phyloP scores from a whole-genome alignment of 116 monocot genomes.

The Papilionanthe hybrid region DNA sequence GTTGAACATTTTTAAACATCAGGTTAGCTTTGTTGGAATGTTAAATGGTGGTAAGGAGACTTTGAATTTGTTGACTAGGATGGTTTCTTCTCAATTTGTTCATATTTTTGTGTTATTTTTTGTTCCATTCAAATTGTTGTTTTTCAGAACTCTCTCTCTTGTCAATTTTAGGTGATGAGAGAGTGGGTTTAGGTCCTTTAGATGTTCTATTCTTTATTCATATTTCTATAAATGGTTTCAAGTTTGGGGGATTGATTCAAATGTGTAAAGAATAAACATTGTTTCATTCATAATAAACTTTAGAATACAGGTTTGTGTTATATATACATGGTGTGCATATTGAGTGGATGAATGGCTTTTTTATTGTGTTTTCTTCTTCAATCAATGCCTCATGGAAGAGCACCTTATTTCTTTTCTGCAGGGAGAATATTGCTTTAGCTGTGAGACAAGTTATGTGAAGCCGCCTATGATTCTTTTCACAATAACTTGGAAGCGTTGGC shows the following conservation, averaged over 20 bases:
- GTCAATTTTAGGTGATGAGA: conserved; percentile 4
- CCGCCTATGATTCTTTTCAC: too few relatives aligned
- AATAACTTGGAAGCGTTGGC: too few relatives aligned
- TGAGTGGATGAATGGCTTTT: too few relatives aligned
- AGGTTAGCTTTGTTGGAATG: conserved; percentile 26
- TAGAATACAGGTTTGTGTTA: not conserved
- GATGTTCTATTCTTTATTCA: conserved; percentile 9
- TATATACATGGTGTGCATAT: too few relatives aligned
- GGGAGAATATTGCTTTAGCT: too few relatives aligned
- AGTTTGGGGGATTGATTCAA: not conserved
- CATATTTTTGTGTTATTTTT: conserved; percentile 44
- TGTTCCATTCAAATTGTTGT: conserved; percentile 32
- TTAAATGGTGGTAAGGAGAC: conserved; percentile 49
- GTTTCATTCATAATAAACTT: not conserved
- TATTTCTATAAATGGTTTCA: not conserved
- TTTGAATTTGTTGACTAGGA: conserved; percentile 25
- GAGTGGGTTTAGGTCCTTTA: not conserved
- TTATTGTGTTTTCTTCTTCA: too few relatives aligned
- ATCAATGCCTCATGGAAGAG: too few relatives aligned
- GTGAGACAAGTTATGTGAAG: too few relatives aligned
- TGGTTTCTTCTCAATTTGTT: conserved; percentile 31
- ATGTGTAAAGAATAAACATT: not conserved
- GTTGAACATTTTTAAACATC: not conserved
- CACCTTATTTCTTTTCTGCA: too few relatives aligned
- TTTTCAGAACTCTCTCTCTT: conserved; percentile 31